These are phyloP conservation scores for Rhodomyrtus psidioides DNA, from an alignment of 441 rosid genomes.

Conservation along the genomic window DNA sequence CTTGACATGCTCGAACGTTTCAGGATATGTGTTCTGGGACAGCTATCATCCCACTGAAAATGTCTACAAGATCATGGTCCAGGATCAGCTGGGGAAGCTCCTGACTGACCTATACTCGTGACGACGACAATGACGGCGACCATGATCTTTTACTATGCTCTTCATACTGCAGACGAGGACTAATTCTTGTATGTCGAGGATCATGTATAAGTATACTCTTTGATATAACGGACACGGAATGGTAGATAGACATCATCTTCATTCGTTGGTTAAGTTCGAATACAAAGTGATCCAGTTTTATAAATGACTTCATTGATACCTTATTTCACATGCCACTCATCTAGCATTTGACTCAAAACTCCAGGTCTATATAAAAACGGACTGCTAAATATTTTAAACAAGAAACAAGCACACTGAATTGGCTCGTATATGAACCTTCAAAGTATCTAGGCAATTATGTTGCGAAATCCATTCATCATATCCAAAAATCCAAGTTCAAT, in stretches of 20 bases:
- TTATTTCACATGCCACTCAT: not conserved
- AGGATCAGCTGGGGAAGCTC: not conserved
- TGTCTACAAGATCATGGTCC: not conserved
- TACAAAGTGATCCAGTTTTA: not conserved
- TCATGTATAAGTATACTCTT: not conserved
- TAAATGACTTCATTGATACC: not conserved
- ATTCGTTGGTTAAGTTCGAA: not conserved
- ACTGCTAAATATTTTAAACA: not conserved
- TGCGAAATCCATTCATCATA: rapidly evolving
- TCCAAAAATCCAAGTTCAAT: not conserved
- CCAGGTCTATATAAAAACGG: not conserved
- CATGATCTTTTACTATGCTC: not conserved
- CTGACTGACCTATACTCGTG: not conserved
- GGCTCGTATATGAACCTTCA: not conserved
- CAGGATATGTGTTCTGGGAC: slow-evolving; percentile 5
- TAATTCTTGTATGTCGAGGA: not conserved
- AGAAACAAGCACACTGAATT: not conserved
- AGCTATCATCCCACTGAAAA: slow-evolving; percentile 4
- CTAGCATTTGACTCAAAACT: not conserved
- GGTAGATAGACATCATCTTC: not conserved
- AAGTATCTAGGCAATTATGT: not conserved
- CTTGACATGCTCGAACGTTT: slow-evolving; percentile 1
- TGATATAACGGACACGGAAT: not conserved
- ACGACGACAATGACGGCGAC: not conserved
- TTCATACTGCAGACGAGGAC: not conserved